Base-by-base conservation (phyloP, 2,329 filamentous ascomycete species). In the Didymella arachidicola region DNA sequence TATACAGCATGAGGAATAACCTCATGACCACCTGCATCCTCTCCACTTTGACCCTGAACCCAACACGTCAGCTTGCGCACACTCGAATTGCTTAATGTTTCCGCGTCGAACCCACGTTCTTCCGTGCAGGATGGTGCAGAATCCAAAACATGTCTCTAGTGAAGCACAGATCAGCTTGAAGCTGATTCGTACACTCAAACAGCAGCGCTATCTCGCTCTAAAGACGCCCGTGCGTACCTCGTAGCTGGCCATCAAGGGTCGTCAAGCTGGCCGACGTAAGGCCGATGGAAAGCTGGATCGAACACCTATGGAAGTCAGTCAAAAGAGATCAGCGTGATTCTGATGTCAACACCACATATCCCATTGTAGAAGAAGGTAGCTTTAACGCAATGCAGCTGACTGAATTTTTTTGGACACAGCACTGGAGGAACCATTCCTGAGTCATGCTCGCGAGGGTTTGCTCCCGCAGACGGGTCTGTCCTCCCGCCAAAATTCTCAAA, bases 401-500 rank as follows among this genome's bases (percentile, higher is more conserved):
- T 25, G 43, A 52, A 4, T 22, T 14, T 3, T 3, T 18, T 34
- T 22, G 32, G 19, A 22, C 26, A 27, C 29, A 25, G 8, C 22
- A 18, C 8, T 6, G 27, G 47, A 7, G 22, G 16, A 18, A 55
- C 44, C 16, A 38, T 26, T 27, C 16, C 16, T 45, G 49, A 54
- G n/a, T 59, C 39, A 43, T 50, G 12, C 4, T 1, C 2, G 19
- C 10, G 19, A 36, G 8, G 19, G 12, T 4, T 25, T 43, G 5
- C 12, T 54, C 41, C 51, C 56, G 46, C 41, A n/a, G 26, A 34
- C 50, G 56, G 56, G 50, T 59, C 45, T 47, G 56, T 54, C 56
- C 56, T 59, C 51, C 50, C 50, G 46, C 46, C 46, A 46, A 25
- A 42, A 32, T 19, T 19, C 46, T 38, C 46, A 27, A 51, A 10